Conservation (phyloP, 768 basidiomycete species). For the Cystobasidium onofrii region DNA sequence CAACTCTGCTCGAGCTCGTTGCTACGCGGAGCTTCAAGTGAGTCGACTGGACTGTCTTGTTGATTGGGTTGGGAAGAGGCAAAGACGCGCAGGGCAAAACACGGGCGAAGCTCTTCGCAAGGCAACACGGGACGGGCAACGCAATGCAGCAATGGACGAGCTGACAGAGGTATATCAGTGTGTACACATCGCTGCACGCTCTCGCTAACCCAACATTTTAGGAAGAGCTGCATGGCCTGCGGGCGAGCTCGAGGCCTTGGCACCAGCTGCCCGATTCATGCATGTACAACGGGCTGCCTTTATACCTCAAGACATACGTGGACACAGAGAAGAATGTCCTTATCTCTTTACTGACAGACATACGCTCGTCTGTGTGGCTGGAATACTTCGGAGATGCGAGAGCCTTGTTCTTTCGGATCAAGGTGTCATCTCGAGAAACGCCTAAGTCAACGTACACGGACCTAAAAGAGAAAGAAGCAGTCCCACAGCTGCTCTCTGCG, state of each 20-base stretch:
- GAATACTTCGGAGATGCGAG: slow-evolving; percentile 7
- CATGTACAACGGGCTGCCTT: not conserved
- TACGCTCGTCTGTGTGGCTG: slow-evolving; percentile 1
- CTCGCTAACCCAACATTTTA: not conserved
- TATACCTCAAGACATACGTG: slow-evolving; percentile 9
- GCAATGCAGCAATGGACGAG: slow-evolving; percentile 12
- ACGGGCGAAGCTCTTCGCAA: not conserved
- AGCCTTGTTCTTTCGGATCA: slow-evolving; percentile 2
- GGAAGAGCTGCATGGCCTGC: slow-evolving; percentile 3
- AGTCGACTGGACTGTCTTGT: not conserved
- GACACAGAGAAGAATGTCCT: not conserved
- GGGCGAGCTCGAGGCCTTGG: not conserved
- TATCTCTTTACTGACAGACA: slow-evolving; percentile 12
- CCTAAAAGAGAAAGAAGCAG: not conserved
- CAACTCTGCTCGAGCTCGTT: slow-evolving; percentile 14
- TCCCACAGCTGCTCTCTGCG: not conserved
- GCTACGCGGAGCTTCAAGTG: slow-evolving; percentile 9
- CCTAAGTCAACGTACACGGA: not conserved
- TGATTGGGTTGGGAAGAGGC: not conserved
- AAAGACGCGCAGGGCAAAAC: not conserved
- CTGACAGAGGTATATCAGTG: slow-evolving; percentile 4
- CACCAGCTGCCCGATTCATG: not conserved
- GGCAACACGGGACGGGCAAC: not conserved
- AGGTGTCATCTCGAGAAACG: not conserved
- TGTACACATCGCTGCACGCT: not conserved